Evolutionary conservation across 345 rosid genomes (phyloP).

Genomic region (Mercurialis annua): DNA sequence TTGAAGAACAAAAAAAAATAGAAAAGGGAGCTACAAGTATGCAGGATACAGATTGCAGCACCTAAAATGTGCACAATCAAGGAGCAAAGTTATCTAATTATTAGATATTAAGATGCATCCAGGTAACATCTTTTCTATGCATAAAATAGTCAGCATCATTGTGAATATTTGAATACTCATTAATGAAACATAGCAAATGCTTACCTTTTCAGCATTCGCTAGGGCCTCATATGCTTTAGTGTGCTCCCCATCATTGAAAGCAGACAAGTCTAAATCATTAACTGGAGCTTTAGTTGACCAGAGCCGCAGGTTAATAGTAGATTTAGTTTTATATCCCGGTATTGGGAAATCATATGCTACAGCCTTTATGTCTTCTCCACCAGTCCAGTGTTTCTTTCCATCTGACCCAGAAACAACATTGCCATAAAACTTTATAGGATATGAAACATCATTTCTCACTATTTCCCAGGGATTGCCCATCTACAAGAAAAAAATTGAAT

Average conservation of each 20-base stretch:
- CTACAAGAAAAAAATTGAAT: conserved; percentile 35
- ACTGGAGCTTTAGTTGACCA: conserved; percentile 81
- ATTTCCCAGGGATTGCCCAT: conserved; percentile 92
- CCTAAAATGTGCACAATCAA: neutral
- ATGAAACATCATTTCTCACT: conserved; percentile 63
- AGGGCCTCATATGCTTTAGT: conserved; percentile 63
- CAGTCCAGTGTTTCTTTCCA: conserved; percentile 72
- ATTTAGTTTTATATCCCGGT: conserved; percentile 79
- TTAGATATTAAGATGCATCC: neutral
- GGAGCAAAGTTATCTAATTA: neutral
- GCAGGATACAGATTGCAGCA: neutral
- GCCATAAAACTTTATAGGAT: conserved; percentile 73
- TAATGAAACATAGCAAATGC: neutral
- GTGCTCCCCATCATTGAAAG: conserved; percentile 71
- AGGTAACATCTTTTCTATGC: neutral
- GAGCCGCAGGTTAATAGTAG: conserved; percentile 67
- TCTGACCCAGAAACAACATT: conserved; percentile 64
- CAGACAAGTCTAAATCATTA: conserved; percentile 55
- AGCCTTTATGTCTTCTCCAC: conserved; percentile 73
- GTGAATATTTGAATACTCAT: neutral
- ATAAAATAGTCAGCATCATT: neutral
- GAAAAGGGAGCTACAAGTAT: neutral
- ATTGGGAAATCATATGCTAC: conserved; percentile 80
- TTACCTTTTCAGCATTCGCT: conserved; percentile 70
- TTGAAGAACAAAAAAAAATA: neutral